Base-by-base conservation (phyloP, 2,329 filamentous ascomycete species). In the Penicillium brasilianum region DNA sequence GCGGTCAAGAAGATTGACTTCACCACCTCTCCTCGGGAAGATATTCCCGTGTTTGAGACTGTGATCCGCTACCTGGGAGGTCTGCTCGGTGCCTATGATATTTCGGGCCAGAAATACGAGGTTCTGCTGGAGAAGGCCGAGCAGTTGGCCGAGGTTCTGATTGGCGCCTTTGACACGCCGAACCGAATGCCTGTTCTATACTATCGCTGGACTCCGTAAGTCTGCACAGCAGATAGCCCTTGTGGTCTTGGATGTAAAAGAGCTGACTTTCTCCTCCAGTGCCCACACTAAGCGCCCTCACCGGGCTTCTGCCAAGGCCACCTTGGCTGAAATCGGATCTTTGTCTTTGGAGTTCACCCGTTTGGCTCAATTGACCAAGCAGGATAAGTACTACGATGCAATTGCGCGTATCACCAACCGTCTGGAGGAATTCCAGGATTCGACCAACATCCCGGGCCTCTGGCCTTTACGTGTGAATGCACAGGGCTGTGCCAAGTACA, bases 41-140 rank as follows among this genome's bases (percentile, higher is more conserved):
- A 90, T 51, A 95, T 97, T 49, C 93, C 92, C n/a, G 84, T 96
- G 8, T 97, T 97, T 69, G 93, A 97, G 77, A 96, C 93, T 0
- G 91, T 89, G 11, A 97, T 98, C 72, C 87, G 94, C 55, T 97
- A 97, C 70, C 83, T 98, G 4, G 94, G 94, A 34, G 94, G 94
- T 1, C 80, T 98, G 46, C 73, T 97, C 44, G 88, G 88, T 41
- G 93, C 93, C 7, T 97, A 94, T 74, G 94, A 98, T 78, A 83
- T 97, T 58, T 93, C 90, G 55, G 90, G 86, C 18, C 87, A 85
- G 7, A 81, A 82, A 63, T 90, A 96, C 70, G 78, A 83, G 20
- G 81, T 90, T 25, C 82, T 96, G 11, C 82, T 96, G 34, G 85
- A 88, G 57, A 95, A 96, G 77, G 91, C 92, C 1, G 83, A 89